Conservation (phyloP, 495 filamentous ascomycete species). For the Neurospora cerealis region DNA sequence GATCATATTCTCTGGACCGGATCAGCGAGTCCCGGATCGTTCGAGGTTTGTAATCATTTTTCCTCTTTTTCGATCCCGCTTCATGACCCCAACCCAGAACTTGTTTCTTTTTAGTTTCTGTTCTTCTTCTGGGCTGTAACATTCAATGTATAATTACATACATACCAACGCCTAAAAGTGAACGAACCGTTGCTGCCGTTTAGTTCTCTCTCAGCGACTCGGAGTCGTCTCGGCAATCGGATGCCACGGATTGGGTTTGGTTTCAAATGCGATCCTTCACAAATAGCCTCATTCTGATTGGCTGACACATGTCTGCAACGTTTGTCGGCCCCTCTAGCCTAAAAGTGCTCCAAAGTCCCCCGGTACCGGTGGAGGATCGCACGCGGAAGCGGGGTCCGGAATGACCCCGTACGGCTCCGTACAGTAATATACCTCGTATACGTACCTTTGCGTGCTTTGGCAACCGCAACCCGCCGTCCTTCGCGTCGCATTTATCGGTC, state of each 20-base stretch:
- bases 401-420: neutral
- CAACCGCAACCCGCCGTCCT: neutral
- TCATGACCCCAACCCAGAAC: neutral
- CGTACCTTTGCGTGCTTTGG: neutral
- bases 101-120: neutral
- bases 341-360: neutral
- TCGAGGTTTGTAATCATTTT: neutral
- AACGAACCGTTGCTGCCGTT: neutral
- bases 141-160: neutral
- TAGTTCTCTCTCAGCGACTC: neutral
- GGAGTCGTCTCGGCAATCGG: neutral
- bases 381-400: neutral
- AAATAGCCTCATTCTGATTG: neutral
- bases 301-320: neutral
- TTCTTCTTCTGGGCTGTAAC: neutral
- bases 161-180: neutral
- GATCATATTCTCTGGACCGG: neutral
- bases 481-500: neutral
- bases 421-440: neutral
- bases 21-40: neutral
- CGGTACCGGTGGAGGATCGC: neutral
- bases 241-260: neutral
- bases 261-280: neutral
- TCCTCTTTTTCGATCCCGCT: neutral
- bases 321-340: neutral